Evolutionary conservation across 2,329 filamentous ascomycete species (phyloP).

Genomic region (Aspergillus sp.): DNA sequence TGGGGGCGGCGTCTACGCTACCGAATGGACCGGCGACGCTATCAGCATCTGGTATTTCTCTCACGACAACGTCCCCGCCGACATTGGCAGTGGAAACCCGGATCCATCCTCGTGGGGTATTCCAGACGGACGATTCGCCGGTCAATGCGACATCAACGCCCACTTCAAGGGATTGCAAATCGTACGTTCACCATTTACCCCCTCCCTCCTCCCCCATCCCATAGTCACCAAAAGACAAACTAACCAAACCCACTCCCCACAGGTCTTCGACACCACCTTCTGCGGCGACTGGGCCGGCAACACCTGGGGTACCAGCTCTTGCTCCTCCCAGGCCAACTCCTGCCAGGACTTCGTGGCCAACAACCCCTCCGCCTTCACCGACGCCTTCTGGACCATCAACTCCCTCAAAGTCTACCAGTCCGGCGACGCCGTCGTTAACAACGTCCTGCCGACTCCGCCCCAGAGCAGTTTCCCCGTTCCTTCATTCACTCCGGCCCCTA

Average conservation of each 20-base stretch:
- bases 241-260: background rate
- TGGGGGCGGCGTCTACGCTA: conserved; percentile 69
- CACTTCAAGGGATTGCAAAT: conserved; percentile 74
- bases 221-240: background rate
- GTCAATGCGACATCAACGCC: conserved; percentile 67
- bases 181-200: conserved; percentile 29
- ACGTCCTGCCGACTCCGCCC: background rate
- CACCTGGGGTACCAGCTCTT: conserved; percentile 64
- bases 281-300: conserved; percentile 84
- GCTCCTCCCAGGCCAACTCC: conserved; percentile 59
- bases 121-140: conserved; percentile 67
- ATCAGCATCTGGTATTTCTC: conserved; percentile 85
- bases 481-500: background rate
- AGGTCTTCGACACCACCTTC: conserved; percentile 71
- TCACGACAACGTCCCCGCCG: conserved; percentile 62
- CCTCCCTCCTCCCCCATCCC: background rate
- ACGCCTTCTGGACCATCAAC: conserved; percentile 78
- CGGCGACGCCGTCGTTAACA: background rate
- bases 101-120: conserved; percentile 67
- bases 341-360: conserved; percentile 71
- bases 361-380: conserved; percentile 67
- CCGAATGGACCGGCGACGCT: conserved; percentile 70
- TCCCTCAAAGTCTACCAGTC: conserved; percentile 64
- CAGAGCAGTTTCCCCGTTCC: background rate
- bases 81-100: conserved; percentile 61